A percentile compares a stretch with the other conserved stretches of the same genome.
phyloP scores from a whole-genome alignment of 768 basidiomycete species.

The Lyophyllum decastes region DNA sequence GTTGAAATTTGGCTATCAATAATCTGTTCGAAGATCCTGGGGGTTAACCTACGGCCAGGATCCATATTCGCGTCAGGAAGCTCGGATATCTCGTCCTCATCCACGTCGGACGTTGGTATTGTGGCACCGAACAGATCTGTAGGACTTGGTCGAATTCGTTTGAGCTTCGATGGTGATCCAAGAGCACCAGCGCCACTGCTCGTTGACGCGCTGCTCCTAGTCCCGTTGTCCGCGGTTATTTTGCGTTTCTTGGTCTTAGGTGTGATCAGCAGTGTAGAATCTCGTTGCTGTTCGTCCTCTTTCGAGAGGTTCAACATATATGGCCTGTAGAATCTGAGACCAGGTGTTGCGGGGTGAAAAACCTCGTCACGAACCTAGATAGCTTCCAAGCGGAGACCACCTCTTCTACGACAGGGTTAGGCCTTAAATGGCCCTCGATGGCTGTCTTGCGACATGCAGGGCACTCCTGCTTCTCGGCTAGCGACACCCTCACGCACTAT shows the following conservation, averaged over 20 bases:
- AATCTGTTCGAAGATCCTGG: not conserved
- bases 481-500: conserved; percentile 70
- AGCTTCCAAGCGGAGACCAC: conserved; percentile 69
- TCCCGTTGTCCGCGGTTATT: conserved; percentile 2
- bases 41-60: conserved; percentile 4
- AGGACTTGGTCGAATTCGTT: conserved; percentile 8
- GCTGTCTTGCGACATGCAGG: conserved; percentile 65
- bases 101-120: conserved; percentile 37
- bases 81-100: conserved; percentile 30
- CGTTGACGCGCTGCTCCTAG: conserved; percentile 2
- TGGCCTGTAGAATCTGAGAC: conserved; percentile 31
- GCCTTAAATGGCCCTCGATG: conserved; percentile 63
- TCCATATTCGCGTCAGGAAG: not conserved
- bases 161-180: conserved; percentile 22
- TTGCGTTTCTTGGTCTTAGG: conserved; percentile 19
- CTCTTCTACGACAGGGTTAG: conserved; percentile 72
- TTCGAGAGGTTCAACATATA: conserved; percentile 43
- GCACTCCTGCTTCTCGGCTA: conserved; percentile 65
- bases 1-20: not conserved
- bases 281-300: conserved; percentile 25
- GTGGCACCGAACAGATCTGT: conserved; percentile 11
- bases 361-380: conserved; percentile 52
- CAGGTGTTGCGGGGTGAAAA: not conserved
- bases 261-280: conserved; percentile 3
- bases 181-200: conserved; percentile 14